A percentile compares a stretch with the other conserved stretches of the same genome.
These are phyloP conservation scores for Bolboschoenus planiculmis DNA, from an alignment of 176 grass and related monocot species.

Conservation along the genomic window DNA sequence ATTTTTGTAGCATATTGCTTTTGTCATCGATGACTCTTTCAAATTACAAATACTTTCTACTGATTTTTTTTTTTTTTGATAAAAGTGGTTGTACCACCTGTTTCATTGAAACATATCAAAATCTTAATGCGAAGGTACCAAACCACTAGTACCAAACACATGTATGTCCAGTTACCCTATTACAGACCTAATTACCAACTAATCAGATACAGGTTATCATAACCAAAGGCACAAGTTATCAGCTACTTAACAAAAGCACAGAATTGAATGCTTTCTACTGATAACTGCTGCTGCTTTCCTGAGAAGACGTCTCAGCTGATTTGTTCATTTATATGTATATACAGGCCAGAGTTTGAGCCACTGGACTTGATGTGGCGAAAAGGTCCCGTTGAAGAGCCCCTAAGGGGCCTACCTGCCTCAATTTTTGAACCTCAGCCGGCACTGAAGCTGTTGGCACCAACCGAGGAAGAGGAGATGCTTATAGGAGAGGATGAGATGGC, in stretches of 20 bases:
- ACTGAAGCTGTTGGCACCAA: not conserved
- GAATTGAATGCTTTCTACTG: no score
- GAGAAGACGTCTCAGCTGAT: not conserved
- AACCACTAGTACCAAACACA: no score
- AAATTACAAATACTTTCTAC: not conserved
- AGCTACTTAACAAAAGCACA: no score
- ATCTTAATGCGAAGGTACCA: no score
- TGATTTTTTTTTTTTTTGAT: no score
- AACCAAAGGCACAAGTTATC: no score
- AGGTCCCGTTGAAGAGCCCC: constrained; percentile 4
- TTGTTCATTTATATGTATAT: not conserved
- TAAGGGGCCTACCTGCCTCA: not conserved
- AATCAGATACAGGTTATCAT: no score
- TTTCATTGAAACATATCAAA: no score
- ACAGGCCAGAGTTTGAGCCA: constrained; percentile 10
- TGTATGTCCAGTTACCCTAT: no score
- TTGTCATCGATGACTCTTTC: not conserved
- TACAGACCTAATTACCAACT: no score
- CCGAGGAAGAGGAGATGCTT: not conserved
- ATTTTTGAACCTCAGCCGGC: not conserved
- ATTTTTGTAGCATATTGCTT: not conserved
- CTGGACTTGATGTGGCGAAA: constrained; percentile 28
- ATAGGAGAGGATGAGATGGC: constrained; percentile 2
- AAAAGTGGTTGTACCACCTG: no score
- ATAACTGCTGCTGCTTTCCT: not conserved